Evolutionary conservation across 2,329 filamentous ascomycete genomes (phyloP), one percentile per base, ranked within the genome.

Genomic region (Aspergillus niger): DNA sequence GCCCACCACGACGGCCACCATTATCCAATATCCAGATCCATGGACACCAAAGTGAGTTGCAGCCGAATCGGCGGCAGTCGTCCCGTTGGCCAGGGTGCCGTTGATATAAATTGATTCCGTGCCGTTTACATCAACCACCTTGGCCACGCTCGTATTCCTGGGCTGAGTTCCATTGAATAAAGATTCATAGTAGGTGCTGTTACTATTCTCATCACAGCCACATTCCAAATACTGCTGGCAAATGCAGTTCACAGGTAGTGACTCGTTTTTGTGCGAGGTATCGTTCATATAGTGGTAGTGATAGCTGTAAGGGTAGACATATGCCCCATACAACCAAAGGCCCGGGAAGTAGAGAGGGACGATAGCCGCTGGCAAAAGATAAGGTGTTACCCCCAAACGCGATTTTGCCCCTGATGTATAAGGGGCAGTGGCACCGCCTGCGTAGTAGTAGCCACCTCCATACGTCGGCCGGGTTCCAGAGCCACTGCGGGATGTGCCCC

Each of bases 211-310:
- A 58, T 87, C 86, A 67, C 86, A 89, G 4, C 85, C 84, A 67
- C 86, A 89, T 36, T 80, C 78, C 17, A 71, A 74, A 66, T 83
- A 82, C 59, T 82, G 68, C 61, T 83, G 76, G 69, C 86, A 89
- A 39, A 86, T 69, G 67, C 86, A 89, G 3, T 80, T 74, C 6
- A 87, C 81, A 0, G 84, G 84, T 11, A 83, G 65, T 0, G 79
- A 79, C 65, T 82, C 74, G 67, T 86, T 85, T 8, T 69, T 65
- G 47, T 79, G 76, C 36, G 71, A 76, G 6, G 77, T 75, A 44
- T 80, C 72, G 61, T 81, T 74, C 72, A 80, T 80, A 60, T 78
- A 80, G 68, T 83, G 79, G 38, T 77, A 80, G 5, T 77, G 77
- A 65, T 81, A 72, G 49, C 66, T 67, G 74, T 83, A 86, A 2